Base-by-base conservation (phyloP, 139 green algal genomes). In the Coelastrella sp. region DNA sequence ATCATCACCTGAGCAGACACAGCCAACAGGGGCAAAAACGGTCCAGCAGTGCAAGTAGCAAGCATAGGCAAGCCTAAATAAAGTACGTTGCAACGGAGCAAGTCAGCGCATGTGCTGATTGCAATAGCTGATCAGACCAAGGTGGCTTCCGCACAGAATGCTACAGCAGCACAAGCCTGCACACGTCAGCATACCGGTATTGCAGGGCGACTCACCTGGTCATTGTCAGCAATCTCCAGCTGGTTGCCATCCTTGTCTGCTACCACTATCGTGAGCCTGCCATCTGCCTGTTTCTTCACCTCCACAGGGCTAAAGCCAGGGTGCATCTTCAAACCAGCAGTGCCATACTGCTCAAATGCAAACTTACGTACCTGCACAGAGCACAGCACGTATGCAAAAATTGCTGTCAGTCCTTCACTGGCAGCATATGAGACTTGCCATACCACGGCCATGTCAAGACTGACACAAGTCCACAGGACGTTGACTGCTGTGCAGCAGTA, bases 1-100 rank as follows among this genome's bases (percentile, higher is more conserved):
- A 97, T 97, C 94, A 98, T 95, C 59, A 99, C 96, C 58, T 95
- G 57, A 75, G 58, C 80, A 86, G 58, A 59, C 22, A 74, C 63
- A 72, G 63, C 63, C 35, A 49, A 49, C 35, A 49, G 35, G 35
- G 35, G 35, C 35, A 5, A 49, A 49, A 49, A 49, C 35, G 35
- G 35, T 49, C 35, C 35, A 49, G 35, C 35, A 49, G 35, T 49
- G 35, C 35, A 49, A 49, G 35, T 49, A 49, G 35, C 35, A 49
- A 49, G 3, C 1, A 49, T 49, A 49, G 35, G 35, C 35, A 49
- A 49, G 35, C 35, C 35, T 49, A 3, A 49, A 49, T 49, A 49
- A 49, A 49, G 35, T 49, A 49, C 35, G 35, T 49, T 49, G 35
- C 35, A 49, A 49, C 3, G 35, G 35, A 49, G 35, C 35, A 1